Evolutionary conservation across 257 asterid species (phyloP), one percentile per base, ranked within the genome.

Genomic region (Cruciata laevipes): DNA sequence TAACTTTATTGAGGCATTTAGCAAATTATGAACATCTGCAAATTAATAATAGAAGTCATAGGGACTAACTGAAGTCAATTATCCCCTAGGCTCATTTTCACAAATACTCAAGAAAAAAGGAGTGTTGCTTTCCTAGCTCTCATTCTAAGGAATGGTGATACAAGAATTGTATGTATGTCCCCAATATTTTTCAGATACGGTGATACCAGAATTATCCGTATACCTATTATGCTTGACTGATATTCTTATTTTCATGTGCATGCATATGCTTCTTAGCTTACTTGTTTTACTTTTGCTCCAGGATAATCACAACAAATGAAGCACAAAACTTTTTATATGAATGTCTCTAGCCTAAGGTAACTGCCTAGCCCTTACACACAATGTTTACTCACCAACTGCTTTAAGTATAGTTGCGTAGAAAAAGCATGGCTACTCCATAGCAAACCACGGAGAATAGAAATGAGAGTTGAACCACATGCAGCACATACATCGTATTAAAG

Each of bases 391-490:
- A 8, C 20, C 65, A 6, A 33, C 7, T 23, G 62, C 14, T 23
- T 57, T 11, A 57, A 24, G 66, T 1, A 5, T 20, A 21, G 25
- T 38, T 37, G 53, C 11, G 24, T 13, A 65, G 24, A 32, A 61
- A 65, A 12, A 25, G 10, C 68, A 27, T 18, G 56, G 38, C 18
- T 23, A 42, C 51, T 65, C 37, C 69, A 42, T 44, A 11, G 32
- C 2, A 9, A 20, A 17, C 20, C 56, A 51, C 32, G 32, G 31
- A 13, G 64, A 68, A 16, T 23, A 68, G 21, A 35, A 10, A 68
- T 13, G 56, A 55, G 3, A 21, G 25, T 69, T 37, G 52, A n/a
- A 33, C 58, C 52, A 55, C 62, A 38, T 61, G 33, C n/a, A 72
- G 37, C 52, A 72, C 10, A n/a, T 52, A 42, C 38, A 5, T 3